Evolutionary conservation across 1,284 basidiomycete species (phyloP).

Genomic region (Wolfiporia cocos): DNA sequence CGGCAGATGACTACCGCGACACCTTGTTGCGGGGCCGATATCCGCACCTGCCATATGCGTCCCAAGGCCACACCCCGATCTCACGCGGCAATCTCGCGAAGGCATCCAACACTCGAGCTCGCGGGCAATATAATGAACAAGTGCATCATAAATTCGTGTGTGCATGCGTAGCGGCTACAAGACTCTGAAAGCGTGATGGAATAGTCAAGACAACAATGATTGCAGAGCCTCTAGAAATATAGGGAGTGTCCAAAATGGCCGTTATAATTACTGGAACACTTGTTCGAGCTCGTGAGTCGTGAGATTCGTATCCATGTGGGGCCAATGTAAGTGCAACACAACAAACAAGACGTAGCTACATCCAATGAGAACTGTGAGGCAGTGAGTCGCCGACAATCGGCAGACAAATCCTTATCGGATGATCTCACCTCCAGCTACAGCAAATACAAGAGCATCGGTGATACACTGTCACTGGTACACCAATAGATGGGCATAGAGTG

Average conservation of each 20-base stretch:
- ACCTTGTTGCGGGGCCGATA: neutral
- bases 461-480: conserved; percentile 2
- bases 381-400: too few relatives aligned
- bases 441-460: too few relatives aligned
- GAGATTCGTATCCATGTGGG: conserved; percentile 3
- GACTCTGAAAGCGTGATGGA: neutral
- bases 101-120: too few relatives aligned
- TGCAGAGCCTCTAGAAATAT: conserved; percentile 19
- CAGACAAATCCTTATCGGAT: too few relatives aligned
- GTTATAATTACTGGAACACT: conserved; percentile 8
- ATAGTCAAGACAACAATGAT: neutral
- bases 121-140: too few relatives aligned
- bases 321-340: conserved; percentile 4
- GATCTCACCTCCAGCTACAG: too few relatives aligned
- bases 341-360: too few relatives aligned
- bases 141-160: too few relatives aligned
- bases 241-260: conserved; percentile 14
- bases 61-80: too few relatives aligned
- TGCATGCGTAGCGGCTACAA: neutral
- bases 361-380: too few relatives aligned
- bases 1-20: conserved; percentile 1
- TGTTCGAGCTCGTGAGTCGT: conserved; percentile 1
- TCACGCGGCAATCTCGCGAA: too few relatives aligned
- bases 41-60: too few relatives aligned
- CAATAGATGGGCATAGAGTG: neutral